phyloP scores from a whole-genome alignment of 495 filamentous ascomycete species.

The Arthonia radiata region DNA sequence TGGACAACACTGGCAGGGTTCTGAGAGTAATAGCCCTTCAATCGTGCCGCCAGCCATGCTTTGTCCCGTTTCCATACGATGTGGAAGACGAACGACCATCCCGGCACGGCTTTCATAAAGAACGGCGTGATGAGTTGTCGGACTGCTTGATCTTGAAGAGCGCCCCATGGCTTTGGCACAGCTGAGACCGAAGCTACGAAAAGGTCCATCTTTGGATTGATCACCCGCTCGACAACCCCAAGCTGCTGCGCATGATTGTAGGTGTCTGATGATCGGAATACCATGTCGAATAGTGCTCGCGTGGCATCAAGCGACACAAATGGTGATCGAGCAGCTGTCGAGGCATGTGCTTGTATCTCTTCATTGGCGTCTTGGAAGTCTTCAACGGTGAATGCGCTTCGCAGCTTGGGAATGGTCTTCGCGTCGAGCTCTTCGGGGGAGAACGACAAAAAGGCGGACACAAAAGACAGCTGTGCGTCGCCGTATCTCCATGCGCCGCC shows the following conservation, averaged over 20 bases:
- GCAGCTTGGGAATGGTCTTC: conserved; percentile 54
- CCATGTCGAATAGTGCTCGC: conserved; percentile 43
- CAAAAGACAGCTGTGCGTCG: conserved; percentile 71
- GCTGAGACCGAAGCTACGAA: conserved; percentile 60
- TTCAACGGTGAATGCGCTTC: conserved; percentile 47
- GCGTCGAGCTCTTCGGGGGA: conserved; percentile 51
- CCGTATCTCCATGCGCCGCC: conserved; percentile 70
- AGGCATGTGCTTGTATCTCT: conserved; percentile 41
- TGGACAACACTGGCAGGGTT: conserved; percentile 49
- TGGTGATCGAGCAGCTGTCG: conserved; percentile 56
- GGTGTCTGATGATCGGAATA: conserved; percentile 18
- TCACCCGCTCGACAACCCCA: conserved; percentile 32
- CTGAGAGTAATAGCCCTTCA: conserved; percentile 53
- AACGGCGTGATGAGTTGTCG: conserved; percentile 35
- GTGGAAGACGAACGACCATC: conserved; percentile 64
- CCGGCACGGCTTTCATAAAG: conserved; percentile 33
- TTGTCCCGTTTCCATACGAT: conserved; percentile 74
- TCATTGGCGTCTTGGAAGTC: conserved; percentile 52
- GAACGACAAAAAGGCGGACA: conserved; percentile 53
- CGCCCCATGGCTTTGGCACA: conserved; percentile 38
- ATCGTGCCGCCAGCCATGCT: conserved; percentile 50
- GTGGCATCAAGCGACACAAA: conserved; percentile 73
- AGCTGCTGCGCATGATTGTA: conserved; percentile 16
- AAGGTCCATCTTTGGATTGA: conserved; percentile 42
- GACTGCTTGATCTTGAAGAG: conserved; percentile 35